Base-by-base conservation (phyloP, 169 alveolate genomes). In the Hepatocystis sp. region DNA sequence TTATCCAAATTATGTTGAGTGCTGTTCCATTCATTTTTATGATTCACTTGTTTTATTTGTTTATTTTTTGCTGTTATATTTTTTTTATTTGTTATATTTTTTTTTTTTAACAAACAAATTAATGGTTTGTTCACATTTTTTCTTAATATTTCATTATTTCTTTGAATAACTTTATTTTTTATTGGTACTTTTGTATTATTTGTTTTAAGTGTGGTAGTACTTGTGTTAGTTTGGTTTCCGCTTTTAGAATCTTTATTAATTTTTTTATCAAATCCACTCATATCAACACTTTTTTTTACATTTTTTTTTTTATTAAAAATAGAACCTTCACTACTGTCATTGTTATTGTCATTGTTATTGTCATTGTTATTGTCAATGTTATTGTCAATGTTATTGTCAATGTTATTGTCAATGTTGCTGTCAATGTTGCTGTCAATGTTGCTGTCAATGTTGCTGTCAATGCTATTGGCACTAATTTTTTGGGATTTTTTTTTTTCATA, bases 21-120 rank as follows among this genome's bases (percentile, higher is more conserved):
- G 19, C 89, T 61, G 21, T 81, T 52, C 89, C 89, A 81, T 28
- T 81, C 89, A 42, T 63, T 60, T 23, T 40, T 7, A 53, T 81
- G 89, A 13, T 32, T 61, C n/a, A 53, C 84, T 15, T 49, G 55
- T 39, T 52, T 51, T 36, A 30, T 8, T 7, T 19, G 2, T 30
- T 28, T 19, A n/a, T n/a, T n/a, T 8, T 56, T 71, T 32, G n/a
- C 32, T 25, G 15, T 23, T 27, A 21, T 8, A 13, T 28, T 28
- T 34, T 36, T 81, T 27, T 64, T 60, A 25, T 23, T 51, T 34
- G 13, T 81, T 19, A 8, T 11, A 28, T 71, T 71, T 56, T 71
- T 55, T 42, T 53, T 81, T 30, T 55, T 51, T 52, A 81, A 10
- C 15, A 81, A 81, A 13, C 84, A 84, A 60, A 81, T 81, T 42